These are phyloP conservation scores for Chlamydomonas incerta DNA, from an alignment of 139 green algal genomes.

Conservation along the genomic window DNA sequence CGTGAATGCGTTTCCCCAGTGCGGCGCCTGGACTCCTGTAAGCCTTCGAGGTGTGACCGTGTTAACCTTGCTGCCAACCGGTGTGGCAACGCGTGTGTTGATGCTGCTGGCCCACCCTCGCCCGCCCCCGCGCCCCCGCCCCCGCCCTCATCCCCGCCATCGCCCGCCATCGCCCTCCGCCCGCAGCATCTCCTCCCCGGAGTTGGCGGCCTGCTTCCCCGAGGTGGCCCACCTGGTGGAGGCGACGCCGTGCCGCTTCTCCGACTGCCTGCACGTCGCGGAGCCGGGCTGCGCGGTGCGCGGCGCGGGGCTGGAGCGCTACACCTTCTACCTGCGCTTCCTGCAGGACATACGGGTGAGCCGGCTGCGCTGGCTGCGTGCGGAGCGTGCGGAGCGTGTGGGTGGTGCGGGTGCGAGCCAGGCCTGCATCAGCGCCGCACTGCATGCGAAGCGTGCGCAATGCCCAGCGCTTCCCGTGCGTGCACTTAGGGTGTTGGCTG, in stretches of 20 bases:
- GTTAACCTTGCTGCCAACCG: no score
- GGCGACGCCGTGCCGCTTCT: slow-evolving; percentile 76
- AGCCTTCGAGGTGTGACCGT: no score
- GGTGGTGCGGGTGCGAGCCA: no score
- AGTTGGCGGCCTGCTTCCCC: slow-evolving; percentile 72
- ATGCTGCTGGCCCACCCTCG: neutral
- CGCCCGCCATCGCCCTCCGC: neutral
- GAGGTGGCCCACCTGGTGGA: slow-evolving; percentile 60
- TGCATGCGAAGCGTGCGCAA: no score
- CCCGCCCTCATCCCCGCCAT: neutral
- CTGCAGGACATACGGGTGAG: slow-evolving; percentile 72
- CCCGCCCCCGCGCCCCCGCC: neutral
- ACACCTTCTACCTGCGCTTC: slow-evolving; percentile 83
- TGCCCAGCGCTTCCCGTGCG: no score
- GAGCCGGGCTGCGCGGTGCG: slow-evolving; percentile 90
- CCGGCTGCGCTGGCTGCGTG: neutral
- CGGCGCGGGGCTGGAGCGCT: slow-evolving; percentile 68
- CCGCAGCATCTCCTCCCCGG: neutral
- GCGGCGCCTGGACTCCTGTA: no score
- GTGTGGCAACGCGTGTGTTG: no score
- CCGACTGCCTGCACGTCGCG: slow-evolving; percentile 87
- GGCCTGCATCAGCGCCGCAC: no score
- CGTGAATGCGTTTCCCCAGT: no score
- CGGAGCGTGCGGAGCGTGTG: neutral
- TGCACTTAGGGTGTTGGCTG: no score